Conservation (phyloP, 2,329 filamentous ascomycete species). For the Knoxdaviesia proteae region DNA sequence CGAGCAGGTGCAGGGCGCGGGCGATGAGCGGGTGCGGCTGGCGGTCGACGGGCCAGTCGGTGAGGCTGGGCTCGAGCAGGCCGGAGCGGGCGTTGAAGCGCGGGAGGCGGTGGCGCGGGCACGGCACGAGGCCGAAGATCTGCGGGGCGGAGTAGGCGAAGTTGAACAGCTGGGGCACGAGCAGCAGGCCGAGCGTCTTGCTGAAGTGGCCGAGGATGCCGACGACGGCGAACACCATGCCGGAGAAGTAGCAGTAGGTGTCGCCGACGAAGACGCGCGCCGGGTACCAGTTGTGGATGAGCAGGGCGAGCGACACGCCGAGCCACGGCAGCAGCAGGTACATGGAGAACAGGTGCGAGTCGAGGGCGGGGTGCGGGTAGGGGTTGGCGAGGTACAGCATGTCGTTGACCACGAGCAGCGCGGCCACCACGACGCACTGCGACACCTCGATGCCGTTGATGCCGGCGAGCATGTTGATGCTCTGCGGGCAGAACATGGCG, state of each 20-base stretch:
- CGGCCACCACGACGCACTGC: conserved; percentile 78
- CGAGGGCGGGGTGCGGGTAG: conserved; percentile 80
- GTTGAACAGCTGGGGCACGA: conserved; percentile 90
- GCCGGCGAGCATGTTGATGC: conserved; percentile 99
- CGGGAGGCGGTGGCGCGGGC: conserved; percentile 79
- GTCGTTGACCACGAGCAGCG: conserved; percentile 72
- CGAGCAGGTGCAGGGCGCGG: conserved; percentile 44
- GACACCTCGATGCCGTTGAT: conserved; percentile 95
- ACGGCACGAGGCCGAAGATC: conserved; percentile 74
- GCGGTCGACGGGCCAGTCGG: conserved; percentile 44
- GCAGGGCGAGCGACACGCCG: conserved; percentile 70
- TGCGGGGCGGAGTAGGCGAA: conserved; percentile 88
- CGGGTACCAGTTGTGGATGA: conserved; percentile 89
- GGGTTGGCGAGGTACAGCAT: conserved; percentile 64
- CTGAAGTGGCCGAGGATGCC: conserved; percentile 94
- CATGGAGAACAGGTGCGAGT: conserved; percentile 88
- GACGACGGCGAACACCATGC: conserved; percentile 96
- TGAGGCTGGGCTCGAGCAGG: conserved; percentile 69
- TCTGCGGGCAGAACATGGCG: conserved; percentile 94
- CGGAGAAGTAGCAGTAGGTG: conserved; percentile 98
- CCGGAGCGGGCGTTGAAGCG: conserved; percentile 72
- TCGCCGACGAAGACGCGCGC: conserved; percentile 91
- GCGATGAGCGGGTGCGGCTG: conserved; percentile 48
- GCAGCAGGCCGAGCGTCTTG: conserved; percentile 80
- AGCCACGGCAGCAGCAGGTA: conserved; percentile 90